These are phyloP conservation scores for Suillus ampliporus DNA, from an alignment of 768 basidiomycete genomes.

Conservation along the genomic window DNA sequence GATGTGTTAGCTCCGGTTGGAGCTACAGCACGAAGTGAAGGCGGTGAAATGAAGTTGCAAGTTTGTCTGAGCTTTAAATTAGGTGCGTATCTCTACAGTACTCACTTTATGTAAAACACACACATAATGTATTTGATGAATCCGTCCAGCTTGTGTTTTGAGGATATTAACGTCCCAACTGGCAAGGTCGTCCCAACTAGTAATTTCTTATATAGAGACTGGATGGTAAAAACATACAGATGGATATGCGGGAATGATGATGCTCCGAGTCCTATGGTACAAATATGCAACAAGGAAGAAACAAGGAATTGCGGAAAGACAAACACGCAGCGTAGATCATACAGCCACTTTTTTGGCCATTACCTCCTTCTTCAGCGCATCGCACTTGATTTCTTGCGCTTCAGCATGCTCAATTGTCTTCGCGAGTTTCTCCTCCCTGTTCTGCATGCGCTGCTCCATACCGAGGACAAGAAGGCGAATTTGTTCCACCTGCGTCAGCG, in stretches of 20 bases:
- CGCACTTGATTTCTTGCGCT: conserved; percentile 58
- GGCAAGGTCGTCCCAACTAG: neutral
- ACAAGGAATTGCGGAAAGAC: neutral
- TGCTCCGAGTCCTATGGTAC: conserved; percentile 5
- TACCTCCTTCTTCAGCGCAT: conserved; percentile 51
- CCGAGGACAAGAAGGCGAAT: conserved; percentile 71
- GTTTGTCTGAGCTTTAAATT: too few relatives aligned
- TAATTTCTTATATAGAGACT: neutral
- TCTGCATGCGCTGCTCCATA: conserved; percentile 74
- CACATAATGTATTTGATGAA: too few relatives aligned
- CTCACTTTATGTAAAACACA: neutral
- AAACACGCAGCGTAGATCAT: conserved; percentile 16
- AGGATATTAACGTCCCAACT: neutral
- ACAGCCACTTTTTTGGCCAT: conserved; percentile 26
- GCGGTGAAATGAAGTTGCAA: neutral
- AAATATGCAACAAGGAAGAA: neutral
- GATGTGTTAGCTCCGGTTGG: neutral
- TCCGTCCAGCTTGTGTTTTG: neutral
- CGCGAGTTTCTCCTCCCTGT: conserved; percentile 62
- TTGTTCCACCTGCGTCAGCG: conserved; percentile 69
- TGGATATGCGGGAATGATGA: conserved; percentile 3
- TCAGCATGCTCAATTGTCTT: conserved; percentile 68
- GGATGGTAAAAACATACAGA: conserved; percentile 9
- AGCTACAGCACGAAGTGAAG: neutral
- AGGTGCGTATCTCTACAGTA: too few relatives aligned